phyloP scores from a whole-genome alignment of 2,329 filamentous ascomycete species.

The Ophiostoma perfectum region DNA sequence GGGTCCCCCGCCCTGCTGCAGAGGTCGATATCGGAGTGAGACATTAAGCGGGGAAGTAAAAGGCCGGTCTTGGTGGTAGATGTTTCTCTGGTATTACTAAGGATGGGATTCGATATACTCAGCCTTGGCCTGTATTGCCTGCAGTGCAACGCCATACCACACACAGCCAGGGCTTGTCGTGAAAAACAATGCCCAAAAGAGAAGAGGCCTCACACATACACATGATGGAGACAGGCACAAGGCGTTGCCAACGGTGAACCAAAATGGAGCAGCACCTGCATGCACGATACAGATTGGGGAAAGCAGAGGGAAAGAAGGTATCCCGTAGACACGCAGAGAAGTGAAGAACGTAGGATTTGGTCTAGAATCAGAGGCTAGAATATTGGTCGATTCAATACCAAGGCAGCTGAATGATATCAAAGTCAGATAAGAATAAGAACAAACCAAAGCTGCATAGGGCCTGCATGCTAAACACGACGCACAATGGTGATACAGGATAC shows the following conservation, averaged over 20 bases:
- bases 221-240: not conserved
- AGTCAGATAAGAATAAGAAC: not conserved
- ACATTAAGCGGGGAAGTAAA: no score
- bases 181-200: not conserved
- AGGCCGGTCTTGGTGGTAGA: no score
- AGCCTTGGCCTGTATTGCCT: no score
- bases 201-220: not conserved
- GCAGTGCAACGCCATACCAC: no score
- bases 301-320: not conserved
- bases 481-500: no score
- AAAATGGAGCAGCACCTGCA: conserved; percentile 4
- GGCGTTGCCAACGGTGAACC: not conserved
- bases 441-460: not conserved
- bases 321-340: not conserved
- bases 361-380: not conserved
- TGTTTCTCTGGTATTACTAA: no score
- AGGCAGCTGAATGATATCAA: not conserved
- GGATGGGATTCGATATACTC: no score
- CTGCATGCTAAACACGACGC: no score
- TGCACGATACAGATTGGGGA: not conserved
- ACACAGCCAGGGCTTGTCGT: no score
- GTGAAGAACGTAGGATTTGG: not conserved
- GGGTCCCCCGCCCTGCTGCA: no score
- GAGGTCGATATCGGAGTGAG: no score
- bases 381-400: not conserved